phyloP scores from a whole-genome alignment of 2,329 filamentous ascomycete species.

The Pestalotiopsis sp. region DNA sequence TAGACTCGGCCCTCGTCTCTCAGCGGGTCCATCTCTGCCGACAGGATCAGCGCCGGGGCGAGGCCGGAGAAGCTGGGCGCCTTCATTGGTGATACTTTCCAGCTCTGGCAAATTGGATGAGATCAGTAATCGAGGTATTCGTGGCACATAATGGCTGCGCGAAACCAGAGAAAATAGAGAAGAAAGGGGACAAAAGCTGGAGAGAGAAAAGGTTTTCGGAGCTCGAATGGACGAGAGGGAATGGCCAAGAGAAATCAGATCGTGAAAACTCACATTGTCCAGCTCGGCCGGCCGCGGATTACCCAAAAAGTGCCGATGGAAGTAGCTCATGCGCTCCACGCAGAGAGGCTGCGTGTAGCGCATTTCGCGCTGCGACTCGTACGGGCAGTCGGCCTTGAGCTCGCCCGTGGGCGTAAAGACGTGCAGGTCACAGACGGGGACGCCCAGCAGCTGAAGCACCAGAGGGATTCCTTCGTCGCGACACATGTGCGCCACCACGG shows the following conservation, averaged over 20 bases:
- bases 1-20: conserved; percentile 4
- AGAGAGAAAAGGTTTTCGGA: background rate
- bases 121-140: background rate
- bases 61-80: background rate
- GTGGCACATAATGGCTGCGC: background rate
- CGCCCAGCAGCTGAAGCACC: conserved; percentile 4
- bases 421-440: conserved; percentile 7
- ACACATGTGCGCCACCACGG: conserved; percentile 9
- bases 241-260: background rate
- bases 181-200: background rate
- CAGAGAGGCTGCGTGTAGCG: conserved; percentile 5
- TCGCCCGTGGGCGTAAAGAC: conserved; percentile 8
- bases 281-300: background rate
- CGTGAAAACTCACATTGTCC: background rate
- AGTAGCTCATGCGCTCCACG: conserved; percentile 1
- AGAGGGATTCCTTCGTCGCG: conserved; percentile 3
- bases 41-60: conserved; percentile 1
- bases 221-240: background rate
- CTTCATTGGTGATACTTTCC: conserved; percentile 9
- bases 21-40: conserved; percentile 8
- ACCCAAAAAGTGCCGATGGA: conserved; percentile 5
- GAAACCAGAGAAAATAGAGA: background rate
- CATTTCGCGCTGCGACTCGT: conserved; percentile 6
- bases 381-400: conserved; percentile 10
- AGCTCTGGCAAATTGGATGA: background rate